A percentile compares a stretch with the other conserved stretches of the same genome.
Evolutionary conservation across 108 stramenopile genomes (phyloP).

Genomic region (Discostella stelligeroides): DNA sequence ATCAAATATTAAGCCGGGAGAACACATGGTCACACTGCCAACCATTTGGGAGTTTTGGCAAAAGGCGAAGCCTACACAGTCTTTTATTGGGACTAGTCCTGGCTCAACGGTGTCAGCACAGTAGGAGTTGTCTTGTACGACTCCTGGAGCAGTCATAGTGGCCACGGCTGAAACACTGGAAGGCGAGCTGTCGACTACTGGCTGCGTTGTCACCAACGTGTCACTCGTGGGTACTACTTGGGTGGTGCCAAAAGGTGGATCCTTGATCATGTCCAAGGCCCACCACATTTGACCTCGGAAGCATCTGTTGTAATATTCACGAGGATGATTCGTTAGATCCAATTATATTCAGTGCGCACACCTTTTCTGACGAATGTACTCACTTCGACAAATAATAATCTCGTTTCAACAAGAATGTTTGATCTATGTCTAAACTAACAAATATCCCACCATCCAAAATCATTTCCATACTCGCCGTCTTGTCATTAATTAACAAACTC

Average conservation of each 20-base stretch:
- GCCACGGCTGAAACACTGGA: constrained; percentile 1
- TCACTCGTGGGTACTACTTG: background rate
- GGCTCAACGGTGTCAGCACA: constrained; percentile 17
- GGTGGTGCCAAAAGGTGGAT: constrained; percentile 19
- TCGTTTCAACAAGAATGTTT: constrained; percentile 34
- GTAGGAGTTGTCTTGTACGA: constrained; percentile 31
- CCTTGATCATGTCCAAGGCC: constrained; percentile 50
- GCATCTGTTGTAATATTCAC: constrained; percentile 25
- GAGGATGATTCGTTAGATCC: too few species aligned
- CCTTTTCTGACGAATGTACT: too few species aligned
- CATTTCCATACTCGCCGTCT: constrained; percentile 49
- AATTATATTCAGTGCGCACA: too few species aligned
- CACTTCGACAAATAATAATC: constrained; percentile 40
- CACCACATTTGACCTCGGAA: constrained; percentile 56
- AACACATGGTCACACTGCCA: constrained; percentile 25
- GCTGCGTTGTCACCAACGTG: too few species aligned
- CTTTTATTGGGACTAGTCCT: constrained; percentile 30
- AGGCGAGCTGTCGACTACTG: background rate
- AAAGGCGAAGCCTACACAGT: constrained; percentile 44
- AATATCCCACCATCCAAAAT: constrained; percentile 29
- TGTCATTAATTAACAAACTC: constrained; percentile 30
- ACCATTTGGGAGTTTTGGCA: constrained; percentile 31
- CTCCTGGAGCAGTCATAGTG: constrained; percentile 2
- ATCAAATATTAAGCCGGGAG: constrained; percentile 37
- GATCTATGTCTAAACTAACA: constrained; percentile 37